phyloP scores from a whole-genome alignment of 192 early-diverging fungal species.

The Lobulomyces angularis region DNA sequence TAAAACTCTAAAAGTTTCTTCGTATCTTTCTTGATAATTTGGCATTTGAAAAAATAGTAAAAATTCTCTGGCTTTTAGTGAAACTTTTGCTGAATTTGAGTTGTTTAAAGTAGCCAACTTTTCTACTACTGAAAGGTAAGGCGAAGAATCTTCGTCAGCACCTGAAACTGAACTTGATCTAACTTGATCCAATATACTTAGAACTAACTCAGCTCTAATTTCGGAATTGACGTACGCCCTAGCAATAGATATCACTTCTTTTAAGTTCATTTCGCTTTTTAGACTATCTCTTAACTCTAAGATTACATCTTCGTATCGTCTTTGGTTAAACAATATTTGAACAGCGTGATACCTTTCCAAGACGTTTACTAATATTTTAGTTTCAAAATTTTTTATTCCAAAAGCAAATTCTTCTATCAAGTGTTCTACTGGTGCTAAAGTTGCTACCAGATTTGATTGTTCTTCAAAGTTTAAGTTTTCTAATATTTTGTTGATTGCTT shows the following conservation, averaged over 20 bases:
- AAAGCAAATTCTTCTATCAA: conserved; percentile 58
- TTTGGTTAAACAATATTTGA: conserved; percentile 68
- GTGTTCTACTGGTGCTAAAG: conserved; percentile 50
- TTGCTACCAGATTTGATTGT: conserved; percentile 39
- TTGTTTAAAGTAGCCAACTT: conserved; percentile 64
- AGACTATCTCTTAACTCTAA: conserved; percentile 70
- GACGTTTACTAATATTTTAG: conserved; percentile 54
- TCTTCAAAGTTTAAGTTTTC: conserved; percentile 43
- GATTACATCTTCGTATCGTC: conserved; percentile 72
- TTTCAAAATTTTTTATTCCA: conserved; percentile 67
- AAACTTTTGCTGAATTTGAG: conserved; percentile 69
- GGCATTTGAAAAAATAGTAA: conserved; percentile 88
- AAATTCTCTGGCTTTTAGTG: conserved; percentile 88
- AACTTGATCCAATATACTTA: conserved; percentile 69
- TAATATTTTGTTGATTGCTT: conserved; percentile 36
- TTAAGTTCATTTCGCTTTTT: conserved; percentile 71
- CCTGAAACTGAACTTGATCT: conserved; percentile 44
- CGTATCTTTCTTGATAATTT: conserved; percentile 74
- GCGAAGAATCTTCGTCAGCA: conserved; percentile 49
- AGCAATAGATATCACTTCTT: conserved; percentile 53
- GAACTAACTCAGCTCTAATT: conserved; percentile 53
- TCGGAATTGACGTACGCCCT: conserved; percentile 69
- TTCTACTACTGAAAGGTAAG: conserved; percentile 66
- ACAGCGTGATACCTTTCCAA: conserved; percentile 76
- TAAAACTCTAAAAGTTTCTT: conserved; percentile 75